Base-by-base conservation (phyloP, 441 rosid species). In the Manihot esculenta region DNA sequence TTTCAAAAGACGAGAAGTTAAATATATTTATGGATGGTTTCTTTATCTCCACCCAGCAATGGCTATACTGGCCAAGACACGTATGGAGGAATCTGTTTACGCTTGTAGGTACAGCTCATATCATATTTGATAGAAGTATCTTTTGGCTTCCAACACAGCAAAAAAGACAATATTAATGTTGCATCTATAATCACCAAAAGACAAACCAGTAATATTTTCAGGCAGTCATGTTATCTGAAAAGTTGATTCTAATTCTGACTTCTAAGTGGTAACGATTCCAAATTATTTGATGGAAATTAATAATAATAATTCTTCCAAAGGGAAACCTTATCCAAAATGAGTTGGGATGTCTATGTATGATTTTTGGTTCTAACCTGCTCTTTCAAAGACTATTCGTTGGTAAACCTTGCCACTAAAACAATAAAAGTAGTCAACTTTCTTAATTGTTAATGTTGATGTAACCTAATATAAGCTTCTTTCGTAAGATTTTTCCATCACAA, bases 181-280 rank as follows among this genome's bases (percentile, higher is more conserved):
- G 18, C 18, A 42, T 71, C 30, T 60, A 50, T 50, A 62, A 24
- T 48, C 44, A 62, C 15, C n/a, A 14, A 42, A 24, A 41, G n/a
- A 10, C 21, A 23, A 38, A 62, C 24, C 14, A 35, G 41, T 58
- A 0, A 48, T 44, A 14, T 33, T 49, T 59, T 45, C 4, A 10
- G 54, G 76, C 53, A 42, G 71, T 54, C 72, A 49, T 61, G 59
- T 67, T 72, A 60, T 17, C 17, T 18, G 8, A 50, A 67, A 73
- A 67, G 72, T 44, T 38, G 53, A 74, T 67, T 74, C 77, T 55
- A 51, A 67, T 56, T 65, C 64, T 20, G 58, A 17, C 35, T 27
- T 65, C 64, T 20, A 57, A 17, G 48, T 27, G 44, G 13, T 65
- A 15, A 57, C 57, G 18, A 47, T 47, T 33, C 24, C 10, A 42